Evolutionary conservation across 2,329 filamentous ascomycete species (phyloP), one percentile per base, ranked within the genome.

Genomic region (Aschersonia sp.): DNA sequence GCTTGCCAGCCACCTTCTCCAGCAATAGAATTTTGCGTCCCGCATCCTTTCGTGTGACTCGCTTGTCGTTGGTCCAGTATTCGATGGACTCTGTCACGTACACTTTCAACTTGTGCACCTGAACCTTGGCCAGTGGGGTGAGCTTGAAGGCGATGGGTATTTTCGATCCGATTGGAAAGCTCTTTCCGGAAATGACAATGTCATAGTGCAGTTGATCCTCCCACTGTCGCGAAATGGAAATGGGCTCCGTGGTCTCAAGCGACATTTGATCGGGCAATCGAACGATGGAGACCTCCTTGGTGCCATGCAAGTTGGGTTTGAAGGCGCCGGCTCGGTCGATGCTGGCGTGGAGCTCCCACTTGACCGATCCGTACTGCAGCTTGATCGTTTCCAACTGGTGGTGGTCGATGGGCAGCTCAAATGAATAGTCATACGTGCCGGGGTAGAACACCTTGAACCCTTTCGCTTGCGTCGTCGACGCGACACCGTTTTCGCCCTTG

Each of bases 201-300:
- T 96, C 89, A 66, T 96, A 96, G 59, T 94, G 88, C 32, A 96
- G 71, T 59, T 95, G 89, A 55, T 96, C 89, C 61, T 96, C 89
- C 89, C 89, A 96, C 52, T 87, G 89, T 28, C 89, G 75, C 53
- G 85, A 91, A 58, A 96, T 95, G 9, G 89, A 91, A 57, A 96
- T 95, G 3, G 89, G 89, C 60, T 96, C 89, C 30, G 89, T 84
- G 63, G 88, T 88, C 63, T 96, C 89, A 30, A 95, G 71, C 0
- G 89, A 95, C 44, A 89, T 78, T 64, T 94, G 88, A 45, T 91
- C 80, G 0, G 89, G 89, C 3, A 92, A 81, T 43, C 89, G 82
- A 47, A 95, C 87, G 45, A 96, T 79, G 6, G 76, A 77, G 3
- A 96, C 81, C 62, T 95, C 89, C 61, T 89, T 87, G 43, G 72